These are phyloP conservation scores for Adansonia digitata DNA, from an alignment of 345 rosid genomes.

Conservation along the genomic window DNA sequence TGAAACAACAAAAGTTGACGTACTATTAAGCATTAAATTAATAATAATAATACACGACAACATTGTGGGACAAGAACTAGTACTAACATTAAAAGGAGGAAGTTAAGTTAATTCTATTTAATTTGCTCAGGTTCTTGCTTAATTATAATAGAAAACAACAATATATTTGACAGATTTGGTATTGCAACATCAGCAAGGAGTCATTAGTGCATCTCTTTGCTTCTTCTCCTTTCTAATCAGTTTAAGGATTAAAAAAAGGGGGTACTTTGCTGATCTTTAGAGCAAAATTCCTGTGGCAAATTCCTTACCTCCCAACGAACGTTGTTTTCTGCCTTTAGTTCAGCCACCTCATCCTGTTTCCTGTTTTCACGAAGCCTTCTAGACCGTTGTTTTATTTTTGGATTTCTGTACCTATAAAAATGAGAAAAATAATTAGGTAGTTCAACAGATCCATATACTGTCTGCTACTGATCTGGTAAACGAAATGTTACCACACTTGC, in stretches of 20 bases:
- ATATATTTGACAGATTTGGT: not conserved
- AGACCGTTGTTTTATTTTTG: constrained; percentile 35
- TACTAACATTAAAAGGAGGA: not conserved
- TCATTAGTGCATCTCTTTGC: not conserved
- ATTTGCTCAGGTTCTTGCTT: not conserved
- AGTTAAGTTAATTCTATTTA: not conserved
- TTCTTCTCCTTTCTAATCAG: not conserved
- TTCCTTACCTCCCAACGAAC: constrained; percentile 31
- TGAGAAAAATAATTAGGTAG: not conserved
- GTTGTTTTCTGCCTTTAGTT: constrained; percentile 19
- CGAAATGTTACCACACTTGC: not conserved
- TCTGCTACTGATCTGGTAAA: not conserved
- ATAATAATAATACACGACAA: not conserved
- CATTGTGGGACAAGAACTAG: not conserved
- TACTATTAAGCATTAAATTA: not conserved
- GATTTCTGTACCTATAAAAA: constrained; percentile 29
- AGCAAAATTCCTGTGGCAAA: not conserved
- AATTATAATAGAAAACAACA: not conserved
- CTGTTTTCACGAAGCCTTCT: constrained; percentile 30
- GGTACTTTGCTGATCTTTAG: not conserved
- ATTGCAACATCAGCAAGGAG: not conserved
- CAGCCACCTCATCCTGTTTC: constrained; percentile 21
- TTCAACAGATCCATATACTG: not conserved
- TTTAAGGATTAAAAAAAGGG: not conserved
- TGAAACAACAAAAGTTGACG: constrained; percentile 15